Conservation (phyloP, 2,329 filamentous ascomycete species). For the Phoma sp. region DNA sequence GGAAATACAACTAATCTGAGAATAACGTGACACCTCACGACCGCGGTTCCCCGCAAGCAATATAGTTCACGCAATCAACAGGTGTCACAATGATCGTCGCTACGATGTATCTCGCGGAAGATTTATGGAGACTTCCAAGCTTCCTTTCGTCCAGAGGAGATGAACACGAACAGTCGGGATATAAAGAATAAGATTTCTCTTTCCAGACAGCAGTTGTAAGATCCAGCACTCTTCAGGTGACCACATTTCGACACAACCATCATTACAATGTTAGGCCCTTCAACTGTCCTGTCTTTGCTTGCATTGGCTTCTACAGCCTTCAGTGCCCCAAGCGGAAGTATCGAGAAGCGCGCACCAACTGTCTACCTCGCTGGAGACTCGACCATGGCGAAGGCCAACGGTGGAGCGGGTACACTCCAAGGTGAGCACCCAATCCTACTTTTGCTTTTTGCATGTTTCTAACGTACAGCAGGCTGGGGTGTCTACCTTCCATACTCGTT, state of each 20-base stretch:
- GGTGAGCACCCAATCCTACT: constrained; percentile 34
- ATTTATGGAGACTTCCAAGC: constrained; percentile 4
- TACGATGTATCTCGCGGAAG: constrained; percentile 12
- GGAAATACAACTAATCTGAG: not conserved
- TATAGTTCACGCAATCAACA: constrained; percentile 1
- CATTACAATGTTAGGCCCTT: constrained; percentile 28
- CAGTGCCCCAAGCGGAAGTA: constrained; percentile 29
- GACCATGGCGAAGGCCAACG: constrained; percentile 63
- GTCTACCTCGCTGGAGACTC: constrained; percentile 67
- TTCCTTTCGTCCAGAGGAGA: constrained; percentile 14
- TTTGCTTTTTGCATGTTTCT: not conserved
- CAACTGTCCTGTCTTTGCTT: constrained; percentile 26
- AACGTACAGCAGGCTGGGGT: constrained; percentile 62
- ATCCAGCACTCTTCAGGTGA: not conserved
- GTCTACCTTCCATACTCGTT: constrained; percentile 63
- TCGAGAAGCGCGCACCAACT: constrained; percentile 47
- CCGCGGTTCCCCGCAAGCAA: constrained; percentile 8
- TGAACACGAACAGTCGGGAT: not conserved
- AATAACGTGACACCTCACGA: constrained; percentile 1
- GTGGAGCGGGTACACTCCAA: constrained; percentile 47
- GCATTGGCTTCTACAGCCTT: constrained; percentile 29
- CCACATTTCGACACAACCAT: not conserved
- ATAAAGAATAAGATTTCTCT: constrained; percentile 4
- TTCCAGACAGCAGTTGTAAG: not conserved
- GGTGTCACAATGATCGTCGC: constrained; percentile 11